Base-by-base conservation (phyloP, 2,329 filamentous ascomycete species). In the Fusarium sp. region DNA sequence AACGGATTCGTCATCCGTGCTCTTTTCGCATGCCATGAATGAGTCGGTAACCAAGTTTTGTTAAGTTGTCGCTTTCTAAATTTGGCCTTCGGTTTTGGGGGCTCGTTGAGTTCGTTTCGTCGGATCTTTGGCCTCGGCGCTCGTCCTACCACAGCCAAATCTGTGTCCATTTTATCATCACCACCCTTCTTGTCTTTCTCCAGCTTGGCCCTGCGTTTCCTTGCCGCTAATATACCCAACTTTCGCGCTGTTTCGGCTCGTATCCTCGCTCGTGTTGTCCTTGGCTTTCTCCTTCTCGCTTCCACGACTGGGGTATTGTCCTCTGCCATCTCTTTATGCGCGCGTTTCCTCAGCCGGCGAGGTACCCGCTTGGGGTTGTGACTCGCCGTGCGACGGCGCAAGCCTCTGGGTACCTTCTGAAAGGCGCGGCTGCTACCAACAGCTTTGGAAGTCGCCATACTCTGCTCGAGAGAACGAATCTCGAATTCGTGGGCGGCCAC, bases 11-110 rank as follows among this genome's bases (percentile, higher is more conserved):
- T 94, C 92, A 99, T 97, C 63, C 88, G 92, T 22, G 96, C 94
- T 62, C 96, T 86, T 79, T 99, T 99, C 4, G 95, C 91, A 80
- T 97, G 94, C 87, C 92, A 99, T 69, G 97, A 82, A 78, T 99
- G 96, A 8, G 96, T 98, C 0, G 96, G 96, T 17, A 99, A 84
- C 94, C 95, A 98, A 4, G 92, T 94, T 83, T 98, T 98, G 78
- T 92, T 86, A 45, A 91, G 83, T 77, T 98, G 95, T 33, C 96
- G 90, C 80, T 94, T 96, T 70, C 91, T 89, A 77, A 94, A 98
- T 74, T 91, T 94, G 22, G 81, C 88, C 44, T 85, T 86, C 3
- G 89, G 77, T 50, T 75, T 78, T 0, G 81, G 82, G 4, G 89
- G 78, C 77, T 88, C 84, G 56, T 93, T 92, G 51, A 94, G 85